Conservation (phyloP, 1,284 basidiomycete species). For the Puccinia triticina region DNA sequence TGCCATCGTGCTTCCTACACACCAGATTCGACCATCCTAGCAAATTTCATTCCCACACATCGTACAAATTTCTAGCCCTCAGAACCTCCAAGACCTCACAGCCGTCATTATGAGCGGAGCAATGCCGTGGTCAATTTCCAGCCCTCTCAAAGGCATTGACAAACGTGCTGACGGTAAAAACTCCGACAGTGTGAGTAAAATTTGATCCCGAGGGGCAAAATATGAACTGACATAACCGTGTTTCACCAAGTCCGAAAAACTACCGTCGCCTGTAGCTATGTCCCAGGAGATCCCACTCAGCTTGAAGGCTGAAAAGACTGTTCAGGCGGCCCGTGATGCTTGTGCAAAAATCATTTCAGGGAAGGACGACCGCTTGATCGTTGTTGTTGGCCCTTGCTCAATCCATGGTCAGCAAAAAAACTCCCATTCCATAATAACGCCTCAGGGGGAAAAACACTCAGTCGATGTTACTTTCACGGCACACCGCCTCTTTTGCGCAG, state of each 20-base stretch:
- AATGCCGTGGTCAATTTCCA: neutral
- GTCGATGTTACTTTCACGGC: neutral
- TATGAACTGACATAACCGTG: neutral
- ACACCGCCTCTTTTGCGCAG: neutral
- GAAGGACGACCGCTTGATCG: slow-evolving; percentile 82
- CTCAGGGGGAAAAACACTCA: neutral
- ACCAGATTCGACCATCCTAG: neutral
- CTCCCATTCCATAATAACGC: neutral
- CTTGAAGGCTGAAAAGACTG: slow-evolving; percentile 65
- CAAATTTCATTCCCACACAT: neutral
- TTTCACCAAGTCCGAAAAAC: slow-evolving; percentile 72
- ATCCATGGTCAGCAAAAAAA: slow-evolving; percentile 68
- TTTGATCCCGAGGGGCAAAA: neutral
- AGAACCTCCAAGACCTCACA: neutral
- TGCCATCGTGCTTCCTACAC: neutral
- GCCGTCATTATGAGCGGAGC: neutral
- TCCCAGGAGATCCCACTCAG: slow-evolving; percentile 77
- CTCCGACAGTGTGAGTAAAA: neutral
- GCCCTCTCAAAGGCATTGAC: neutral
- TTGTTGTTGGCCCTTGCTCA: slow-evolving; percentile 84
- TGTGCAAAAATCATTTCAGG: slow-evolving; percentile 61
- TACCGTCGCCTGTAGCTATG: slow-evolving; percentile 85
- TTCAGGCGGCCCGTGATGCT: slow-evolving; percentile 64
- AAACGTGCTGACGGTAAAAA: neutral
- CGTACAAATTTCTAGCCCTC: neutral